Evolutionary conservation across 257 asterid genomes (phyloP), one percentile per base, ranked within the genome.

Genomic region (Solanum sparsipilum): DNA sequence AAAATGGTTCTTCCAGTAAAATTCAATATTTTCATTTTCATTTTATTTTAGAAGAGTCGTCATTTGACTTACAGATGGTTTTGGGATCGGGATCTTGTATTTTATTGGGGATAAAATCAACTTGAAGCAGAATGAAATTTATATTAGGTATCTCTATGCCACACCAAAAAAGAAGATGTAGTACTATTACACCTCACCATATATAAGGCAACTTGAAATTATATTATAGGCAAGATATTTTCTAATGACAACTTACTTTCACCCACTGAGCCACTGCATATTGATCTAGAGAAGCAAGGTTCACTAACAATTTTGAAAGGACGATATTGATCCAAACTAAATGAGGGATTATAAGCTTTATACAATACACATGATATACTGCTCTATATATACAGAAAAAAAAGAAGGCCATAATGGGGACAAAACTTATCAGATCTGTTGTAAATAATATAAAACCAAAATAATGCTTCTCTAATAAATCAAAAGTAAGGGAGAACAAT

Each of bases 41-140:
- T 34, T 35, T 74, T 21, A 74, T 44, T 56, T 48, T 60, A 48
- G 71, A 63, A 81, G 35, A 39, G 46, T 39, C 12, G 4, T 76
- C 20, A 75, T 82, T 65, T 79, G 85, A 95, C 98, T 97, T 94
- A 97, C 98, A 92, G 98, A 89, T 84, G 94, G 96, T 82, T 88
- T 89, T 4, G 41, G 86, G 99, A 97, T 91, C 93, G 91, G 93
- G 98, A 96, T 94, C 98, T 97, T 92, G 98, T 39, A 94, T 58
- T 8, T 65, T 65, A n/a, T n/a, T 5, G 5, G 25, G 72, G 72
- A 65, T 65, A n/a, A 65, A n/a, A 13, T n/a, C 18, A 18, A 29
- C 83, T 6, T 35, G 5, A 21, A 74, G 83, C 31, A 74, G 31
- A 36, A 74, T 20, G 20, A 74, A 74, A 35, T 34, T 21, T 8